A percentile compares a stretch with the other conserved stretches of the same genome.
Evolutionary conservation across 208 protist genomes (phyloP).

Genomic region (Naegleria gruberi): DNA sequence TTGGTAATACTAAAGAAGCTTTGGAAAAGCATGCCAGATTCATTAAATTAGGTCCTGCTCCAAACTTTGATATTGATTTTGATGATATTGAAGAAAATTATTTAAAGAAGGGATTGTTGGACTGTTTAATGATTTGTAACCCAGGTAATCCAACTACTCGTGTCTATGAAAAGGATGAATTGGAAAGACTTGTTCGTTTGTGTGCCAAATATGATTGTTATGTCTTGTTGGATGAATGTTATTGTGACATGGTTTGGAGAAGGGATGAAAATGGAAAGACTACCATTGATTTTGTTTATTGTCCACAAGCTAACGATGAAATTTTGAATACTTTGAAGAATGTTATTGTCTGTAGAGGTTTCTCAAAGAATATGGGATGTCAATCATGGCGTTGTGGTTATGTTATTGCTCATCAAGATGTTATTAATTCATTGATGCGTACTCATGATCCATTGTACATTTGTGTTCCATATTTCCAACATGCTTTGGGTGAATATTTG

Average conservation of each 20-base stretch:
- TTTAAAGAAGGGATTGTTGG: not conserved
- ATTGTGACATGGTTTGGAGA: conserved; percentile 39
- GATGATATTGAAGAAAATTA: conserved; percentile 13
- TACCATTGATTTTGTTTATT: not conserved
- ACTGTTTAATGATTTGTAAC: conserved; percentile 34
- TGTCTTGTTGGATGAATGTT: conserved; percentile 37
- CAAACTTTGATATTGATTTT: conserved; percentile 19
- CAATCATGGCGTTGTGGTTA: conserved; percentile 41
- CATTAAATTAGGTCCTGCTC: not conserved
- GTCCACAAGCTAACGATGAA: not conserved
- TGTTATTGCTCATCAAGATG: conserved; percentile 2
- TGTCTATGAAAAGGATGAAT: conserved; percentile 28
- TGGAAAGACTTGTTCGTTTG: not conserved
- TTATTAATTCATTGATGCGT: conserved; percentile 22
- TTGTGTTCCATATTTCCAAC: conserved; percentile 33
- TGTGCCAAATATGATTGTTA: not conserved
- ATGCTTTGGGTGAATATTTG: conserved; percentile 29
- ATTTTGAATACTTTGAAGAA: not conserved
- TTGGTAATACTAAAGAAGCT: conserved; percentile 18
- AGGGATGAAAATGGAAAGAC: not conserved
- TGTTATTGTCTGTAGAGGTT: conserved; percentile 30
- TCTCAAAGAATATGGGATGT: conserved; percentile 31
- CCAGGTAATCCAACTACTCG: conserved; percentile 35
- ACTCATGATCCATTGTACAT: conserved; percentile 36
- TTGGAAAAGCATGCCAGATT: not conserved